phyloP scores from a whole-genome alignment of 2,329 filamentous ascomycete species.

The Geosmithia flava region DNA sequence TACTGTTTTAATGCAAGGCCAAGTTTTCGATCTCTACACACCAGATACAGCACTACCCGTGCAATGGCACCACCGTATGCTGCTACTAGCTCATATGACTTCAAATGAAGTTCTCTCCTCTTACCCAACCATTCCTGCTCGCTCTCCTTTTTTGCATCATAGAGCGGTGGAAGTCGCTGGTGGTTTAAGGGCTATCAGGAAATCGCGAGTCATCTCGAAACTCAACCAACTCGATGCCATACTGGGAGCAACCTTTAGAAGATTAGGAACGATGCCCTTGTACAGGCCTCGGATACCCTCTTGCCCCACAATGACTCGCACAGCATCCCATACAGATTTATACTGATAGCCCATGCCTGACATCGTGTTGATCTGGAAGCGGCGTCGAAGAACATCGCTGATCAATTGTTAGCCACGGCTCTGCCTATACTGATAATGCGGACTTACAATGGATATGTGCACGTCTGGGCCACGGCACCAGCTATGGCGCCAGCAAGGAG shows the following conservation, averaged over 20 bases:
- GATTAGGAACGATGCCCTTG: conserved; percentile 90
- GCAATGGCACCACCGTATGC: background rate
- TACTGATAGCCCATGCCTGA: conserved; percentile 96
- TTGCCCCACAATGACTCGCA: conserved; percentile 67
- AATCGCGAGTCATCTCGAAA: conserved; percentile 87
- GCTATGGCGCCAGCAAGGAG: conserved; percentile 83
- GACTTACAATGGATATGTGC: conserved; percentile 92
- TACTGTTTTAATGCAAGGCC: background rate
- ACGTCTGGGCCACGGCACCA: conserved; percentile 93
- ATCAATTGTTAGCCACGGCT: conserved; percentile 9
- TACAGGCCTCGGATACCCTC: conserved; percentile 82
- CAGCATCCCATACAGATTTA: conserved; percentile 71
- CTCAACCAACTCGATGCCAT: conserved; percentile 99
- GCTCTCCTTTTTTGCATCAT: background rate
- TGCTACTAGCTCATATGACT: background rate
- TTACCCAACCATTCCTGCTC: too few relatives aligned
- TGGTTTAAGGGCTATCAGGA: conserved; percentile 53
- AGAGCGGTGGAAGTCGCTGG: conserved; percentile 9
- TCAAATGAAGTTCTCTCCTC: too few relatives aligned
- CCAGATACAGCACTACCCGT: background rate
- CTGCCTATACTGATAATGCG: background rate
- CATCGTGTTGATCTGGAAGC: conserved; percentile 99
- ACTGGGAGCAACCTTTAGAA: conserved; percentile 93
- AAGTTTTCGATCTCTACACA: background rate
- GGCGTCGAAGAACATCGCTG: conserved; percentile 80